These are phyloP conservation scores for Sequoiadendron giganteum DNA, from an alignment of 75 land plant species.

Conservation along the genomic window DNA sequence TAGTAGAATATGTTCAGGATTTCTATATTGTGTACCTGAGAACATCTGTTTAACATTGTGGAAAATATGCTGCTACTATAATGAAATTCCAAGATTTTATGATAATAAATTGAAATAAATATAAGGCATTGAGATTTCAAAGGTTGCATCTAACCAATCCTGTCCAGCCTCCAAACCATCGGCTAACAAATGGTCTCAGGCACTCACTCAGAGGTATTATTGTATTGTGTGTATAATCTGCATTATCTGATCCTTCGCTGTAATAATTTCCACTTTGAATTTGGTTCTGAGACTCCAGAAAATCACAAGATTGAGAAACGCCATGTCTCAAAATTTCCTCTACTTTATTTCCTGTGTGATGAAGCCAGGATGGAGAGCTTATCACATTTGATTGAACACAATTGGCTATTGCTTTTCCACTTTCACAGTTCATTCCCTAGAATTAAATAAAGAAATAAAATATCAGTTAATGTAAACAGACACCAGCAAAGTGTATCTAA, in stretches of 20 bases:
- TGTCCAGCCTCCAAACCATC: constrained; percentile 37
- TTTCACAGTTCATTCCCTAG: background rate
- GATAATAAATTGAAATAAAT: background rate
- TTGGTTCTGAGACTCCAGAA: background rate
- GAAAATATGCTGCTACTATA: background rate
- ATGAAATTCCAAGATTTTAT: background rate
- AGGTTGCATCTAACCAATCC: constrained; percentile 13
- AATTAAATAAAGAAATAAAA: background rate
- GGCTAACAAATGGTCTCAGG: constrained; percentile 18
- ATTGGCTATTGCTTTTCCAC: background rate
- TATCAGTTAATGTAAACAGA: background rate
- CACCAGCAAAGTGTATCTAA: background rate
- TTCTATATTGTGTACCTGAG: background rate
- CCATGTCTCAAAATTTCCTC: background rate
- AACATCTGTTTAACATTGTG: background rate
- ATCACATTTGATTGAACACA: background rate
- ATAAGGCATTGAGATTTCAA: background rate
- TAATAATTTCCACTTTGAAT: background rate
- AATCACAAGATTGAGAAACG: background rate
- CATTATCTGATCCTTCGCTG: background rate
- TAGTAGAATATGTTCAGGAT: background rate
- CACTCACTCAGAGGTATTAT: background rate
- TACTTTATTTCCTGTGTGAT: background rate
- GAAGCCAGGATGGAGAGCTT: constrained; percentile 10
- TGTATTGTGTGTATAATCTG: background rate